Percentiles rank a stretch among this genome's conserved stretches.
Evolutionary conservation across 2,329 filamentous ascomycete genomes (phyloP).

Genomic region (Fusarium brachygibbosum): DNA sequence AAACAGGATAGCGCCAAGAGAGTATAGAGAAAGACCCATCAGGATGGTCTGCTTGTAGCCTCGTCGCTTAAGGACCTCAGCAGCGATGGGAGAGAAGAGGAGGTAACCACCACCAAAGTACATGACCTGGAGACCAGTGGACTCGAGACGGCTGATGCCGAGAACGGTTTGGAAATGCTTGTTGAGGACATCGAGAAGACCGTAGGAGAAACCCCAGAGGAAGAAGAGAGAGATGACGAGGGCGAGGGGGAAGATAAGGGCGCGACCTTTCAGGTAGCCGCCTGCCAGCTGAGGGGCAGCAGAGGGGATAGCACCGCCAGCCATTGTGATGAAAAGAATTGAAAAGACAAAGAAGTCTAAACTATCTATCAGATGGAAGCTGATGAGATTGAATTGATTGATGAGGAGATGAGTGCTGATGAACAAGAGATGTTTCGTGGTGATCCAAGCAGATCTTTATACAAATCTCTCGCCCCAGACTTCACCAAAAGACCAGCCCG

Average conservation of each 20-base stretch:
- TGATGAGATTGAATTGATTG: constrained; percentile 3
- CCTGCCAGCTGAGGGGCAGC: constrained; percentile 43
- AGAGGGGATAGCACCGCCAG: constrained; percentile 41
- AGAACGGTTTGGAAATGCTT: constrained; percentile 63
- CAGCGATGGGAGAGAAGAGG: constrained; percentile 63
- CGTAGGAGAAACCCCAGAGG: constrained; percentile 63
- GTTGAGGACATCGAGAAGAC: constrained; percentile 63
- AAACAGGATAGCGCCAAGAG: constrained; percentile 67
- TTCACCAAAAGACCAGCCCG: not conserved
- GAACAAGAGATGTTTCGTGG: constrained; percentile 6
- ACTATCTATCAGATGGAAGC: constrained; percentile 24
- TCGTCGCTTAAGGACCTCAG: constrained; percentile 72
- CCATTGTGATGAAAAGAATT: constrained; percentile 34
- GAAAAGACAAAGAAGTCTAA: constrained; percentile 9
- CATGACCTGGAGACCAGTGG: constrained; percentile 63
- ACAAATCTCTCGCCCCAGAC: constrained; percentile 20
- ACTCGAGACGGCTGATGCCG: constrained; percentile 59
- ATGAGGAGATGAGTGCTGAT: constrained; percentile 15
- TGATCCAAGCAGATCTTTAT: constrained; percentile 30
- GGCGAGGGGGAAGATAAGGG: constrained; percentile 69
- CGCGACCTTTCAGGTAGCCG: constrained; percentile 45
- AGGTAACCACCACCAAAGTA: constrained; percentile 67
- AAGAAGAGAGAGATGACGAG: constrained; percentile 66
- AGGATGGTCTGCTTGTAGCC: constrained; percentile 78
- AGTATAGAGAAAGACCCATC: constrained; percentile 75